Conservation (phyloP, 768 basidiomycete species). For the Rhizopogon rudus region DNA sequence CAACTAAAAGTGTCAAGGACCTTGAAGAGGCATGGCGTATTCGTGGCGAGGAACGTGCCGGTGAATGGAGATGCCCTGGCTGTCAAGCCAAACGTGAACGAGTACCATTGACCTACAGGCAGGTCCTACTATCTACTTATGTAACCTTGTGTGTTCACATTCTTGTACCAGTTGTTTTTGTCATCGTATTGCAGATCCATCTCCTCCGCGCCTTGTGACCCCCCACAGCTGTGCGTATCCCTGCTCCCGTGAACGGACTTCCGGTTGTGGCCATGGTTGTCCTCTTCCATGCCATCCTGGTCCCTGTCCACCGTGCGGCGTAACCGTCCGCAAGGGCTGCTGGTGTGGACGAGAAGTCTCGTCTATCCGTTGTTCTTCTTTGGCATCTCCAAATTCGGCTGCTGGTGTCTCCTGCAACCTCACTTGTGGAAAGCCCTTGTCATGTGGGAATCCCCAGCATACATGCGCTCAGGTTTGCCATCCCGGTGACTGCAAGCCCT, state of each 20-base stretch:
- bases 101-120: constrained; percentile 67
- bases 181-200: constrained; percentile 65
- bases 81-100: constrained; percentile 77
- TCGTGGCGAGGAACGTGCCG: constrained; percentile 60
- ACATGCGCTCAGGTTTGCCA: constrained; percentile 69
- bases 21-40: constrained; percentile 67
- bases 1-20: constrained; percentile 72
- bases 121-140: constrained; percentile 15
- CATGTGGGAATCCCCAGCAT: constrained; percentile 65
- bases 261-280: constrained; percentile 74
- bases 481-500: constrained; percentile 65
- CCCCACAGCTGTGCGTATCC: constrained; percentile 75
- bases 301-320: constrained; percentile 90
- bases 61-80: constrained; percentile 92
- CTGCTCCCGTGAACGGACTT: constrained; percentile 54
- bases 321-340: constrained; percentile 73
- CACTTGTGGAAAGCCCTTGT: constrained; percentile 40
- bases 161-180: constrained; percentile 70
- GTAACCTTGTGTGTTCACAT: constrained; percentile 9
- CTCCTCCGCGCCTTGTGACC: constrained; percentile 60
- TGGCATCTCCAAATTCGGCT: constrained; percentile 1
- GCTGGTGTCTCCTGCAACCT: constrained; percentile 30
- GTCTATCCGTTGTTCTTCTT: constrained; percentile 51
- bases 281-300: constrained; percentile 89
- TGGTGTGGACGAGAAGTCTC: constrained; percentile 67